A percentile compares a stretch with the other conserved stretches of the same genome.
phyloP scores from a whole-genome alignment of 305 asterid genomes.

The Fraxinus floribunda region DNA sequence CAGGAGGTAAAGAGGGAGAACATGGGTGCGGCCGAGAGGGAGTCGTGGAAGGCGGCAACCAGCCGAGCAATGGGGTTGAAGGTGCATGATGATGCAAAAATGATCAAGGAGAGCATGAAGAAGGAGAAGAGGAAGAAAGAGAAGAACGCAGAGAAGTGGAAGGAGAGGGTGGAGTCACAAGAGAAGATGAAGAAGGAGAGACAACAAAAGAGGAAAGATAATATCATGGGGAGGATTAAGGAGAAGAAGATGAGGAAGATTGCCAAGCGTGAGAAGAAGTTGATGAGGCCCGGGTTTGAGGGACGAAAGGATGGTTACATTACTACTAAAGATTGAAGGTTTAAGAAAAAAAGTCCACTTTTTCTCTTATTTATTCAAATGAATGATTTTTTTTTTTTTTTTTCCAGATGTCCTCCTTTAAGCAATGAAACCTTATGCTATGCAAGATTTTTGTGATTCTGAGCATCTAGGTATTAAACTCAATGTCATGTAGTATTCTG shows the following conservation, averaged over 20 bases:
- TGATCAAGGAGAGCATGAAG: slow-evolving; percentile 75
- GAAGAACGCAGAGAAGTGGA: slow-evolving; percentile 84
- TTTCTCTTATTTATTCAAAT: background rate
- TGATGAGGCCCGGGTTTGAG: slow-evolving; percentile 95
- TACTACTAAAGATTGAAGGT: slow-evolving; percentile 51
- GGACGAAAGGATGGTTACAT: slow-evolving; percentile 74
- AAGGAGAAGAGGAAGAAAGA: slow-evolving; percentile 73
- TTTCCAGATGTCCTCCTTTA: background rate
- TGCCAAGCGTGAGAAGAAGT: slow-evolving; percentile 91
- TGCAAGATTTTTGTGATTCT: background rate
- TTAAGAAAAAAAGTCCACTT: background rate
- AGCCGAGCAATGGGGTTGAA: slow-evolving; percentile 80
- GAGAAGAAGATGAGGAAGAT: slow-evolving; percentile 83
- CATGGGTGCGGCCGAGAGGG: slow-evolving; percentile 53
- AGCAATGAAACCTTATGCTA: background rate
- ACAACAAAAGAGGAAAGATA: slow-evolving; percentile 80
- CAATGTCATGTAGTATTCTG: slow-evolving; percentile 3
- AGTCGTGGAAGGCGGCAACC: slow-evolving; percentile 79
- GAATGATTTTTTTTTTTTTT: slow-evolving; percentile 6
- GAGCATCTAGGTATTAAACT: slow-evolving; percentile 11
- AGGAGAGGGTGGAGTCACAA: slow-evolving; percentile 65
- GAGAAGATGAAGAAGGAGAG: slow-evolving; percentile 62
- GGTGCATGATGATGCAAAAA: slow-evolving; percentile 73
- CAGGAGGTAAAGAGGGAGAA: slow-evolving; percentile 69
- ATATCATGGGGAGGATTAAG: slow-evolving; percentile 66